Evolutionary conservation across 2,329 filamentous ascomycete species (phyloP), one percentile per base, ranked within the genome.

Genomic region (Harringtonia lauricola): DNA sequence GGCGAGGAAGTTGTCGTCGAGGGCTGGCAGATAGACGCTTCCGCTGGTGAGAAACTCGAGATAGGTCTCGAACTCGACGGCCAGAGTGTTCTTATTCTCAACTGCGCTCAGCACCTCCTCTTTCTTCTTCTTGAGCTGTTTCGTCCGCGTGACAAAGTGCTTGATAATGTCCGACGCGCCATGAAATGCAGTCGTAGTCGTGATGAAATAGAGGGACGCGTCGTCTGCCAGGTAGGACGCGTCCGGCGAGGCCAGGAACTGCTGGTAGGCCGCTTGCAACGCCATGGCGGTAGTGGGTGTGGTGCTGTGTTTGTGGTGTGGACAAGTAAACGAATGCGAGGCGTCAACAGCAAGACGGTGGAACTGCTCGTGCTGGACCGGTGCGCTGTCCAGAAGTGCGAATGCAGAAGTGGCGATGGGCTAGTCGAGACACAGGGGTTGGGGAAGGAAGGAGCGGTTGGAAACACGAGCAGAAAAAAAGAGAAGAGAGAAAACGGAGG

Each of bases 1-100:
- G 45, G 85, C 71, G 46, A 98, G 67, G 62, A 96, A 95, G 67
- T 95, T 95, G 69, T 95, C 88, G 57, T 96, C 90, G 39, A 98
- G 71, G 39, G 80, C 80, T 6, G 90, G 90, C 44, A 96, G 74
- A 66, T 92, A 96, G 51, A 82, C 75, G 51, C 88, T 90, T 52
- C 90, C 92, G 50, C 83, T 81, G 49, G 72, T 79, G 45, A 81
- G 60, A 61, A 98, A 95, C 59, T 94, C 83, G 39, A 96, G 65
- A 2, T 79, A 79, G 21, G 86, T 92, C 57, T 94, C 83, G 39
- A 88, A 71, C 63, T 96, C 89, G 47, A 86, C 59, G 44, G 80
- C 84, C 51, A 94, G 64, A 36, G 79, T 76, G 61, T 79, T 74
- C 44, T 71, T 61, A 48, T 80, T 79, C 59, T 95, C 85, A 42